Conservation (phyloP, 257 asterid species). For the Capsicum chinense region DNA sequence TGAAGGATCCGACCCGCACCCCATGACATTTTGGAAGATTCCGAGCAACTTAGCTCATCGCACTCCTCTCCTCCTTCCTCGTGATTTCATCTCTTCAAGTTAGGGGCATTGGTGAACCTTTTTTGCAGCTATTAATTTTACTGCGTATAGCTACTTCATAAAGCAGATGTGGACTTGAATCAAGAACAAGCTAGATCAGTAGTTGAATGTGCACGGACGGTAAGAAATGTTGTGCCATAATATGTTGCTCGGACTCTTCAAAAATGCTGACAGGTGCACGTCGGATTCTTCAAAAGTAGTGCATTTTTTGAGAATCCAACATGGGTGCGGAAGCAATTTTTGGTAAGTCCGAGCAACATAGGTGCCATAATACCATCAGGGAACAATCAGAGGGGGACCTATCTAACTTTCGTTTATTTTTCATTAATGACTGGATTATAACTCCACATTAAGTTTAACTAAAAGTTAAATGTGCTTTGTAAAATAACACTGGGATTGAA, state of each 20-base stretch:
- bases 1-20: too few species aligned
- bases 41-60: background rate
- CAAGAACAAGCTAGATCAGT: slow-evolving; percentile 16
- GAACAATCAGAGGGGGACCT: background rate
- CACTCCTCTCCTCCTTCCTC: background rate
- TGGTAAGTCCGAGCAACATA: too few species aligned
- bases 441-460: background rate
- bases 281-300: too few species aligned
- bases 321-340: too few species aligned
- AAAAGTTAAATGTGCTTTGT: background rate
- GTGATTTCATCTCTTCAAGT: background rate
- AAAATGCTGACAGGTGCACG: too few species aligned
- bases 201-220: background rate
- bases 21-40: too few species aligned
- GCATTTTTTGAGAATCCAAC: too few species aligned
- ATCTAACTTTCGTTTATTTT: background rate
- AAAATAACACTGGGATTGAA: background rate
- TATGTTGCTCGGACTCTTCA: too few species aligned
- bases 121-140: background rate
- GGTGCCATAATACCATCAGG: background rate
- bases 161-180: background rate
- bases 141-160: background rate
- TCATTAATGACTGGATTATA: background rate
- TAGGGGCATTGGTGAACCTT: background rate
- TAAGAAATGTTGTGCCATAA: background rate